A percentile compares a stretch with the other conserved stretches of the same genome.
These are phyloP conservation scores for Globisporangium middletonii DNA, from an alignment of 352 stramenopile species.

Conservation along the genomic window DNA sequence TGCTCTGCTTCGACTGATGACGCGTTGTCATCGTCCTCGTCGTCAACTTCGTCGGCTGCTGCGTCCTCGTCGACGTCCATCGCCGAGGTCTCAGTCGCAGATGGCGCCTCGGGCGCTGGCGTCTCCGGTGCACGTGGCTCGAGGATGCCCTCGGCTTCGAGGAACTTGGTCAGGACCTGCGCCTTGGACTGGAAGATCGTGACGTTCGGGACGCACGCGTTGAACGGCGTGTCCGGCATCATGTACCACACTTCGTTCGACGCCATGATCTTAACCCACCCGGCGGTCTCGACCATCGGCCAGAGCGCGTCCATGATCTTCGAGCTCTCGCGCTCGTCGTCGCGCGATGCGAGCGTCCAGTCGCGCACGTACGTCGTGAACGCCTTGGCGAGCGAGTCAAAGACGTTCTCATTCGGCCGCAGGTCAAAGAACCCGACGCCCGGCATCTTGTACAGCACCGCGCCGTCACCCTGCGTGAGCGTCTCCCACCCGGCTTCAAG, in stretches of 20 bases:
- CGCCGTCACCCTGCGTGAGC: slow-evolving; percentile 43
- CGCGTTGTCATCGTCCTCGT: slow-evolving; percentile 1
- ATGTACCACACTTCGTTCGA: slow-evolving; percentile 52
- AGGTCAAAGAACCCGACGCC: slow-evolving; percentile 64
- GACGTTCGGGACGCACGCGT: slow-evolving; percentile 62
- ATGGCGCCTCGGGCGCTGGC: background rate
- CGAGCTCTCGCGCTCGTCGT: slow-evolving; percentile 11
- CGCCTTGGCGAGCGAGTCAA: slow-evolving; percentile 60
- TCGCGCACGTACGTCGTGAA: slow-evolving; percentile 39
- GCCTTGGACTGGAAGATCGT: slow-evolving; percentile 69
- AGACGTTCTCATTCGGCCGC: slow-evolving; percentile 68
- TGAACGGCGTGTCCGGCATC: slow-evolving; percentile 58
- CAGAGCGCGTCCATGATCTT: slow-evolving; percentile 52
- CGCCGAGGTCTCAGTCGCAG: background rate
- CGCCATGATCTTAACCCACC: slow-evolving; percentile 54
- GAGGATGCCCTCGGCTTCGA: slow-evolving; percentile 25
- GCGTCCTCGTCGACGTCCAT: slow-evolving; percentile 18
- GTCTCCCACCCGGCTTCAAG: slow-evolving; percentile 49
- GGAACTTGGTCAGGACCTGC: slow-evolving; percentile 52
- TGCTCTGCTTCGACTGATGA: slow-evolving; percentile 4
- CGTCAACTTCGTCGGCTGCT: background rate
- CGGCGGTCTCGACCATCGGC: slow-evolving; percentile 38
- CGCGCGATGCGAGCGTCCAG: slow-evolving; percentile 22
- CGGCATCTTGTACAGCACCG: slow-evolving; percentile 65
- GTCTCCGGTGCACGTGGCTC: slow-evolving; percentile 7